A percentile compares a stretch with the other conserved stretches of the same genome.
These are phyloP conservation scores for Aleurites moluccanus DNA, from an alignment of 441 rosid genomes.

Conservation along the genomic window DNA sequence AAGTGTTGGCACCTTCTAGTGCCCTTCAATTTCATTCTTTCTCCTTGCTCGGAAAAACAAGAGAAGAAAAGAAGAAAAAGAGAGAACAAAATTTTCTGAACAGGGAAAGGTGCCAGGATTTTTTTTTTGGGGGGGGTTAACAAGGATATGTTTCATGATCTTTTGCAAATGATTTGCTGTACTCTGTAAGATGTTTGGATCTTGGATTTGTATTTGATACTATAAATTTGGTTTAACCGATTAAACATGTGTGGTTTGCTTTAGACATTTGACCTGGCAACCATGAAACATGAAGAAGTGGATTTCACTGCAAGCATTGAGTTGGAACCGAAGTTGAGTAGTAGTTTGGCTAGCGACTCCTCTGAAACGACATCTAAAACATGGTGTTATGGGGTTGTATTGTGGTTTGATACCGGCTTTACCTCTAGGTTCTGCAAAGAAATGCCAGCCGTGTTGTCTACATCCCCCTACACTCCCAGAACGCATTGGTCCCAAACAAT, in stretches of 20 bases:
- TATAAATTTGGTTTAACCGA: neutral
- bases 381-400: conserved; percentile 69
- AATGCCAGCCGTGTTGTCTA: conserved; percentile 64
- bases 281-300: conserved; percentile 82
- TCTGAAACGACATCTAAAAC: conserved; percentile 21
- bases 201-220: neutral
- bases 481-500: conserved; percentile 96
- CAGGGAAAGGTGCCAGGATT: neutral
- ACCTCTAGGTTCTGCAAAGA: conserved; percentile 88
- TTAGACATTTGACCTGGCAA: conserved; percentile 76
- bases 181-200: neutral
- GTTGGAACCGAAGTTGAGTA: conserved; percentile 36
- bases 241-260: conserved; percentile 18
- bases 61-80: neutral
- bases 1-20: neutral
- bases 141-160: neutral
- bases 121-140: neutral
- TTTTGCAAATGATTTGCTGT: neutral
- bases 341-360: conserved; percentile 18
- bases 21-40: neutral
- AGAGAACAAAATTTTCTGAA: neutral
- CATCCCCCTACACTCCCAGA: conserved; percentile 75
- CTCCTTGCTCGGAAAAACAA: neutral
- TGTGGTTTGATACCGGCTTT: conserved; percentile 94
- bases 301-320: conserved; percentile 76